phyloP scores from a whole-genome alignment of 176 grass and related monocot genomes.

The Rhynchospora breviuscula region DNA sequence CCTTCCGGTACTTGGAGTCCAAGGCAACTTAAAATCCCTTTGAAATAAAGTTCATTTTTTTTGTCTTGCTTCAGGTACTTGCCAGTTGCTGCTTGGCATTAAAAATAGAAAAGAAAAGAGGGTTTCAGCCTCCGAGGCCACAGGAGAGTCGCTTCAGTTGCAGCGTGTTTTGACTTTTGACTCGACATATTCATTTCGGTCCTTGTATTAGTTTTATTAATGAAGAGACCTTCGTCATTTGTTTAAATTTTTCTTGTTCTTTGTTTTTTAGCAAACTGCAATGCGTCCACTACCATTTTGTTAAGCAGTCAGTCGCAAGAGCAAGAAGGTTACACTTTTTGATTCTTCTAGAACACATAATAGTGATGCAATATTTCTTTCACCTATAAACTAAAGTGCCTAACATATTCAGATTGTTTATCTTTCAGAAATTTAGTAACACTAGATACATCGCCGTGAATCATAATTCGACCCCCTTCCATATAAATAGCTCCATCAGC shows the following conservation, averaged over 20 bases:
- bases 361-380: not conserved
- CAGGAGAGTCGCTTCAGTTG: not conserved
- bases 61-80: not conserved
- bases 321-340: not conserved
- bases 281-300: not conserved
- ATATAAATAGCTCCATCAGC: slow-evolving; percentile 94
- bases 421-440: slow-evolving; percentile 69
- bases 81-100: not conserved
- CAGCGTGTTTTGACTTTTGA: not conserved
- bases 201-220: no score
- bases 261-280: not conserved
- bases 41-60: not conserved
- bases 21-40: not conserved
- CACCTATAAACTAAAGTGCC: slow-evolving; percentile 48
- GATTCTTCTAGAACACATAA: not conserved
- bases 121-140: not conserved
- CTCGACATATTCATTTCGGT: not conserved
- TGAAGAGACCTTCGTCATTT: not conserved
- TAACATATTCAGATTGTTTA: slow-evolving; percentile 59
- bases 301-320: not conserved
- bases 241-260: not conserved
- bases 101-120: not conserved
- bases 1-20: not conserved
- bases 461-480: slow-evolving; percentile 75
- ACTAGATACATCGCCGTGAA: slow-evolving; percentile 50